These are phyloP conservation scores for Hysterangium stoloniferum DNA, from an alignment of 768 basidiomycete species.

Conservation along the genomic window DNA sequence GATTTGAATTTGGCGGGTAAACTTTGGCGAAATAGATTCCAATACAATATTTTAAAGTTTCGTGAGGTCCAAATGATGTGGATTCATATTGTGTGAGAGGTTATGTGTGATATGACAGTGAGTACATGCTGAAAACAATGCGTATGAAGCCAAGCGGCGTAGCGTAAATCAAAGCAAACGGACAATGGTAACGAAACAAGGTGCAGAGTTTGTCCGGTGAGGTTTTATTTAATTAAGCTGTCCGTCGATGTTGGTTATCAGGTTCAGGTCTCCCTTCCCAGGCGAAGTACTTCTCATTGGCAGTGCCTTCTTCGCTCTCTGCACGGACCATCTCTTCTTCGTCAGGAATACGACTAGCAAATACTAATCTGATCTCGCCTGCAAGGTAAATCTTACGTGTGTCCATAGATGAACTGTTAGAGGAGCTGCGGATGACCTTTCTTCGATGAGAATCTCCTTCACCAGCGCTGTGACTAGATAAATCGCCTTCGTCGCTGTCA, in stretches of 20 bases:
- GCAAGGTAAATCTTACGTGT: constrained; percentile 21
- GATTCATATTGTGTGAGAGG: constrained; percentile 1
- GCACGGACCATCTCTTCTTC: constrained; percentile 16
- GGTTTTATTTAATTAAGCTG: too few relatives aligned
- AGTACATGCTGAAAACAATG: not conserved
- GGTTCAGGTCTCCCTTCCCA: constrained; percentile 4
- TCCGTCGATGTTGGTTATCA: not conserved
- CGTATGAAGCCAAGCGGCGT: not conserved
- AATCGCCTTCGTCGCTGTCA: constrained; percentile 9
- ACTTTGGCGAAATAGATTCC: not conserved
- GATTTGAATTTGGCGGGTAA: constrained; percentile 13
- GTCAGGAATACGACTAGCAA: constrained; percentile 21
- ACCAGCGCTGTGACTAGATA: constrained; percentile 6
- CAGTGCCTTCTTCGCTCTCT: constrained; percentile 8
- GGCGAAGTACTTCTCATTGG: not conserved
- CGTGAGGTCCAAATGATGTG: not conserved
- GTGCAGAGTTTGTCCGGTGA: too few relatives aligned
- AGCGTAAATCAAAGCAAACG: not conserved
- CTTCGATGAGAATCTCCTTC: not conserved
- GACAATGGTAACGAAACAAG: not conserved
- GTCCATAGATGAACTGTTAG: constrained; percentile 3
- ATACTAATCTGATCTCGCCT: constrained; percentile 22
- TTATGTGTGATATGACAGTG: not conserved
- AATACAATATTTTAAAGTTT: not conserved
- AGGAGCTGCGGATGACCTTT: constrained; percentile 7